Base-by-base conservation (phyloP, 176 grass and related monocot genomes). In the Areca catechu region DNA sequence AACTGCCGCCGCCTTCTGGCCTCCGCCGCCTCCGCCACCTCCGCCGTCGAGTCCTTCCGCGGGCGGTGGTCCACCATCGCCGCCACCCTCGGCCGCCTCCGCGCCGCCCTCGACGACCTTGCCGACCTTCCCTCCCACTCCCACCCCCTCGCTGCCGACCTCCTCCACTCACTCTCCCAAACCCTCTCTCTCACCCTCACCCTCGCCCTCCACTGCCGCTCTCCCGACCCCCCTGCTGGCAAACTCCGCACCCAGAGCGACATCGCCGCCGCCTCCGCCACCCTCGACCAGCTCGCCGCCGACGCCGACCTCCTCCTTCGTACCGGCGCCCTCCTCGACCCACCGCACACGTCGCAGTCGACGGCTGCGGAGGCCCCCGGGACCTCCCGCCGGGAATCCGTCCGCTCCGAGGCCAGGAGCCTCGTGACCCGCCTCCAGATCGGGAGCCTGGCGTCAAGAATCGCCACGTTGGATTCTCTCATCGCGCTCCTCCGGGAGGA, bases 161-260 rank as follows among this genome's bases (percentile, higher is more conserved):
- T 71, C 23, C 48, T 71, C 48, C 57, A 4, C 4, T 71, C 68
- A 4, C 68, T 71, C 68, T n/a, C 48, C 17, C n/a, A 52, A 14
- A 60, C 47, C 5, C 48, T 71, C 4, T 22, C 22, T 1, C 22
- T 49, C 3, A 19, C 48, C 12, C 56, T 71, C 47, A 10, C 56
- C 48, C 57, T 71, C 24, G 57, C 57, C 47, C 7, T 16, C 4
- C 56, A 19, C 48, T 71, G 57, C 48, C 68, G 56, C 2, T 61
- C 80, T 2, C 53, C 63, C 7, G 21, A 60, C 15, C 79, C 70
- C 0, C 76, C 73, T 1, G 53, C 84, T 4, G 86, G 79, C 2
- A 82, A 86, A 63, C 86, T 90, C 22, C 80, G 77, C 25, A 80
- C 80, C 23, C 76, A 86, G 19, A 89, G 82, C 29, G 69, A 89